Conservation (phyloP, 139 green algal genomes). For the Chlamydomonas schloesseri region DNA sequence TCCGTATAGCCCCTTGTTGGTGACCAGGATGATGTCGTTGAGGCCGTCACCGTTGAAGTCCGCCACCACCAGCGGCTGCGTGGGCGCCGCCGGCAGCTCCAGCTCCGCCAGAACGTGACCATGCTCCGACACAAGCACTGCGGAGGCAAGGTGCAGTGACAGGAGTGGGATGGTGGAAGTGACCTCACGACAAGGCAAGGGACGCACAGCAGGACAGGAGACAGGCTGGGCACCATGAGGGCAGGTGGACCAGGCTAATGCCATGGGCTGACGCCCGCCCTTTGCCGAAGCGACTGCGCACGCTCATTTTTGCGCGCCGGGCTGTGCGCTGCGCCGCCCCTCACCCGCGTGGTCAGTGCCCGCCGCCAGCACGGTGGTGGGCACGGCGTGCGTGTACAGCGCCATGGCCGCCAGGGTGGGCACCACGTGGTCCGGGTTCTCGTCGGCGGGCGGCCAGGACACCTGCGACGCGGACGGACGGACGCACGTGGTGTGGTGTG, state of each 20-base stretch:
- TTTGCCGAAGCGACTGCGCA: too few relatives aligned
- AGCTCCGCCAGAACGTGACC: constrained; percentile 74
- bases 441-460: constrained; percentile 8
- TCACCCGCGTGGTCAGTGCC: constrained; percentile 48
- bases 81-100: constrained; percentile 71
- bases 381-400: constrained; percentile 69
- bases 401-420: constrained; percentile 83
- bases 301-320: too few relatives aligned
- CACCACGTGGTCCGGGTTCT: constrained; percentile 44
- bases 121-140: constrained; percentile 79
- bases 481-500: not conserved
- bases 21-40: constrained; percentile 89
- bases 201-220: too few relatives aligned
- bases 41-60: constrained; percentile 94
- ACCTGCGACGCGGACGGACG: not conserved
- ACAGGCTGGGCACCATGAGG: not conserved
- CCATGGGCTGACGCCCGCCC: too few relatives aligned
- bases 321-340: too few relatives aligned
- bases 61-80: constrained; percentile 65
- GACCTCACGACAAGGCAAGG: too few relatives aligned
- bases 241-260: too few relatives aligned
- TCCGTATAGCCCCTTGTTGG: constrained; percentile 51
- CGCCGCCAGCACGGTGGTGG: constrained; percentile 73
- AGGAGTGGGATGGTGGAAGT: not conserved
- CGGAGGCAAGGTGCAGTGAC: too few relatives aligned